phyloP scores from a whole-genome alignment of 1,284 basidiomycete species.

The Ganoderma sinense region DNA sequence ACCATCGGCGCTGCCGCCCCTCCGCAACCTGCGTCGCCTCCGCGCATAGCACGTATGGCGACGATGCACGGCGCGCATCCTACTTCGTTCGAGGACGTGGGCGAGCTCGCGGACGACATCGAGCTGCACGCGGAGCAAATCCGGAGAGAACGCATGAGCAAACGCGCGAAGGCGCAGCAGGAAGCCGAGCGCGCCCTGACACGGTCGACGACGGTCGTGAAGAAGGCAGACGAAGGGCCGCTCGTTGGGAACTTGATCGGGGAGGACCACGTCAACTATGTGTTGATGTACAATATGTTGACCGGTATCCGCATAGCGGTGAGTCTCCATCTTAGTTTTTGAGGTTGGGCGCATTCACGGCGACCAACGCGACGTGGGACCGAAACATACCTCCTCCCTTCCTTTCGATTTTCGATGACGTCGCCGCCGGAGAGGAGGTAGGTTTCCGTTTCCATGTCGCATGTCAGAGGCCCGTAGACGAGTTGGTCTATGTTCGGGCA shows the following conservation, averaged over 20 bases:
- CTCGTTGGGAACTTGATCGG: constrained; percentile 96
- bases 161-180: constrained; percentile 70
- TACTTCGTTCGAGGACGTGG: constrained; percentile 35
- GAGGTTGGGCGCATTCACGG: no score
- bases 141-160: constrained; percentile 74
- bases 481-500: no score
- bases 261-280: constrained; percentile 98
- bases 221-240: constrained; percentile 55
- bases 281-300: constrained; percentile 99
- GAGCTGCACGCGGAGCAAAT: constrained; percentile 86
- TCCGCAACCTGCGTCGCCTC: constrained; percentile 21
- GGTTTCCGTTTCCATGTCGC: no score
- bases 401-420: no score
- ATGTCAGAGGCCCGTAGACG: no score
- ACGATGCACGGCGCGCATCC: constrained; percentile 31
- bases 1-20: constrained; percentile 48
- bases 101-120: constrained; percentile 68
- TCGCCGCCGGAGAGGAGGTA: no score
- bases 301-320: constrained; percentile 97
- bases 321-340: constrained; percentile 43
- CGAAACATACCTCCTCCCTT: no score
- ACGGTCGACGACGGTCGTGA: constrained; percentile 39
- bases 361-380: no score
- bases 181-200: constrained; percentile 58
- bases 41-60: constrained; percentile 32